Base-by-base conservation (phyloP, 2,329 filamentous ascomycete species). In the Hypoxylon rubiginosum region DNA sequence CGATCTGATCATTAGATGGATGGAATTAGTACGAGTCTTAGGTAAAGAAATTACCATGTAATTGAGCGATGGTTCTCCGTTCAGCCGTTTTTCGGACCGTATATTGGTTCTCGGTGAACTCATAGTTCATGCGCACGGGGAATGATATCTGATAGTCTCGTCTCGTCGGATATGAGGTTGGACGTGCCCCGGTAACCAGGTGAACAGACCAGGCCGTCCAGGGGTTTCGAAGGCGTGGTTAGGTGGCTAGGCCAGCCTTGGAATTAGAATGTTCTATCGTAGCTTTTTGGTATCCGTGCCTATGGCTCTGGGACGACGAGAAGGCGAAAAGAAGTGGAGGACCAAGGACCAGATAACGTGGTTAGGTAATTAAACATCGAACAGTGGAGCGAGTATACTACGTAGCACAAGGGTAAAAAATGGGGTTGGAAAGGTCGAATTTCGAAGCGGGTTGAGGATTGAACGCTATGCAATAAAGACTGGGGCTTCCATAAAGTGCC, bases 241-340 rank as follows among this genome's bases (percentile, higher is more conserved):
- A 54, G 48, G 62, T 46, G n/a, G 49, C 50, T 46, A 48, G 52
- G 52, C 26, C 41, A 46, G 60, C 58, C 57, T 67, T 70, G 65
- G 67, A 66, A 68, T 67, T 70, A 62, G 67, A 66, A 68, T 66
- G 54, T 67, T 67, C 67, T 34, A 70, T 65, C 64, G 67, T 63
- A 62, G 56, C 19, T 53, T 65, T 65, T 65, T 70, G 26, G 59
- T 67, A 66, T 64, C 67, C 67, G 43, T 63, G 62, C 50, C 67
- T 70, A 56, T 64, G 67, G 67, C 36, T 55, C 65, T 68, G 67
- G 67, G 67, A 62, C 67, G 48, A 32, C 11, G 34, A 34, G 36
- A 43, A 30, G 10, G 28, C 17, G 43, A 24, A 9, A 9, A 58
- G 36, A 55, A 52, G 49, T 26, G 49, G 41, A 58, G 43, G 39